Conservation (phyloP, 345 rosid genomes). For the Dipteronia dyeriana region DNA sequence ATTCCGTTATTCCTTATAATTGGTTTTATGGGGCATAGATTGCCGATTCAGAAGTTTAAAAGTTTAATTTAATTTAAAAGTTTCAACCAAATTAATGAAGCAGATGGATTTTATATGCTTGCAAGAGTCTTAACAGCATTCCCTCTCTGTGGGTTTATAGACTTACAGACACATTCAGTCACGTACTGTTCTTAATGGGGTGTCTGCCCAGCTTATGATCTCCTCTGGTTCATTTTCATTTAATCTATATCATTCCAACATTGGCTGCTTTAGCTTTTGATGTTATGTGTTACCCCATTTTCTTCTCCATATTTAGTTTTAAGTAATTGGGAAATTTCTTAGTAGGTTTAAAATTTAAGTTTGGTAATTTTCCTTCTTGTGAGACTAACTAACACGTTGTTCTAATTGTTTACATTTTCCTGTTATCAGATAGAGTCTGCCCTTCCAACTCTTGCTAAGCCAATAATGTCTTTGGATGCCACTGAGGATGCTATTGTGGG, state of each 20-base stretch:
- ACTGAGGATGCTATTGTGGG: slow-evolving; percentile 97
- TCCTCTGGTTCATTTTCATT: slow-evolving; percentile 2
- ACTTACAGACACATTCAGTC: background rate
- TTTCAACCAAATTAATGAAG: background rate
- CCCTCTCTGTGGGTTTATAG: background rate
- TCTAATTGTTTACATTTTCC: slow-evolving; percentile 20
- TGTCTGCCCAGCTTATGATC: background rate
- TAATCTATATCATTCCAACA: background rate
- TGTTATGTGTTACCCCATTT: background rate
- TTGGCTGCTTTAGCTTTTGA: slow-evolving; percentile 15
- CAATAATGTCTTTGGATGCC: slow-evolving; percentile 97
- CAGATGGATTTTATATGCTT: background rate
- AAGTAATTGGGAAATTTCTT: background rate
- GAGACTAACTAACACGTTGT: slow-evolving; percentile 16
- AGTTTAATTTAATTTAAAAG: background rate
- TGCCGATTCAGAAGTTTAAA: background rate
- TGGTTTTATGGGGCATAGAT: background rate
- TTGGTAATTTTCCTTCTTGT: slow-evolving; percentile 3
- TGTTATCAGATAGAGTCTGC: slow-evolving; percentile 84
- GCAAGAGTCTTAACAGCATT: background rate
- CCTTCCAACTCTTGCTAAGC: slow-evolving; percentile 81
- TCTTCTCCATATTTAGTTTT: background rate
- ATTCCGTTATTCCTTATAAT: background rate
- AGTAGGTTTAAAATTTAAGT: background rate
- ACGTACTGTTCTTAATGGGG: background rate